phyloP scores from a whole-genome alignment of 495 filamentous ascomycete species.

The Achaetomiella virescens region DNA sequence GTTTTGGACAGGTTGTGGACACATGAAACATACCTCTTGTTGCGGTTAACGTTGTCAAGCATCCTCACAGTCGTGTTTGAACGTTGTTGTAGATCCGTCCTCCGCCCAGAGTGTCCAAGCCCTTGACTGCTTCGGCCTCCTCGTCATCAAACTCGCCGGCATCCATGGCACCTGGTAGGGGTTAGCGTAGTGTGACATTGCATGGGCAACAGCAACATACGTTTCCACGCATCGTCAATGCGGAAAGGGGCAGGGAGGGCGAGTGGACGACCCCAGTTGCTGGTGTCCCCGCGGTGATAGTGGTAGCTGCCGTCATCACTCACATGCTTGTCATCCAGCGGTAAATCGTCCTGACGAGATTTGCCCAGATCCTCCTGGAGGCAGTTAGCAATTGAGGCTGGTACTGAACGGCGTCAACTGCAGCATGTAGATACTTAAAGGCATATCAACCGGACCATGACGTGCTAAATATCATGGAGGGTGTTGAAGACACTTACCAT shows the following conservation, averaged over 20 bases:
- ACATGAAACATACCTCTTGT: background rate
- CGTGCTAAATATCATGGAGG: too few species aligned
- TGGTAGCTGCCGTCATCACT: background rate
- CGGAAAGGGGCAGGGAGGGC: background rate
- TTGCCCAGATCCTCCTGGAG: constrained; percentile 20
- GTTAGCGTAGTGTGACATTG: background rate
- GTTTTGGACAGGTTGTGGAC: background rate
- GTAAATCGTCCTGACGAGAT: constrained; percentile 10
- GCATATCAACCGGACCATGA: too few species aligned
- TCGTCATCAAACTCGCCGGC: constrained; percentile 22
- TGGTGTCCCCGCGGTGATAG: background rate
- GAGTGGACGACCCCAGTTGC: too few species aligned
- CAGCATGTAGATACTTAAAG: too few species aligned
- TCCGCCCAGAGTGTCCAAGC: constrained; percentile 25
- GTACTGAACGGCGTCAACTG: too few species aligned
- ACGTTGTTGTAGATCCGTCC: constrained; percentile 17
- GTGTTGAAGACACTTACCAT: too few species aligned
- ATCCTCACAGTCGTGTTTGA: background rate
- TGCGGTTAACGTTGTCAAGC: constrained; percentile 2
- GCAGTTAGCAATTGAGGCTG: background rate
- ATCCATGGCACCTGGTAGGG: constrained; percentile 12
- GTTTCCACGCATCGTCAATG: background rate
- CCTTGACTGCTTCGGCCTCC: constrained; percentile 21
- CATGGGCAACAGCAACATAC: background rate
- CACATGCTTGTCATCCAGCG: constrained; percentile 1